Percentiles rank a stretch among this genome's conserved stretches.
Evolutionary conservation across 2,329 filamentous ascomycete species (phyloP).

Genomic region (Beauveria pseudobassiana): DNA sequence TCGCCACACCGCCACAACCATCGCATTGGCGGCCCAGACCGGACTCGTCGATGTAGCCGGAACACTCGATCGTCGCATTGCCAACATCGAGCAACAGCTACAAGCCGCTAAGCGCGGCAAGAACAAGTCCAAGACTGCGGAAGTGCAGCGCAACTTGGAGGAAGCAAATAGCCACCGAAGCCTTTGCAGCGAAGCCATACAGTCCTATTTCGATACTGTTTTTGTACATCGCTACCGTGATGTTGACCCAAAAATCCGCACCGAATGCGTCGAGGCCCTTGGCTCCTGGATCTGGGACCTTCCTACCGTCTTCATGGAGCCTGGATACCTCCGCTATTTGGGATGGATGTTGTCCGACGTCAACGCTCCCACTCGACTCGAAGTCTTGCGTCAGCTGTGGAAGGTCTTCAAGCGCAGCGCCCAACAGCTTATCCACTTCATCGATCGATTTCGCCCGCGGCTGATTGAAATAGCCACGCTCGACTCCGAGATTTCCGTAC

Average conservation of each 20-base stretch:
- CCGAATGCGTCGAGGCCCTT: conserved; percentile 79
- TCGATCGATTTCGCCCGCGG: conserved; percentile 79
- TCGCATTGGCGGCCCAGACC: conserved; percentile 71
- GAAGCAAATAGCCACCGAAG: conserved; percentile 64
- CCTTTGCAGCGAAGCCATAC: conserved; percentile 62
- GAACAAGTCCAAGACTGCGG: conserved; percentile 71
- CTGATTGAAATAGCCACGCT: conserved; percentile 88
- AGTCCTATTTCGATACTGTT: conserved; percentile 83
- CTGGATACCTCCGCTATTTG: conserved; percentile 82
- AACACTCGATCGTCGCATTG: conserved; percentile 62
- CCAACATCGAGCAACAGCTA: conserved; percentile 69
- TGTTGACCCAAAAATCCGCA: conserved; percentile 79
- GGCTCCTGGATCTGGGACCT: conserved; percentile 83
- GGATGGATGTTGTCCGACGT: conserved; percentile 93
- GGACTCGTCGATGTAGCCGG: conserved; percentile 68
- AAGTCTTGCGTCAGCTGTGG: conserved; percentile 76
- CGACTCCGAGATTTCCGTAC: conserved; percentile 74
- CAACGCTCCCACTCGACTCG: conserved; percentile 64
- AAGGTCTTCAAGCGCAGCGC: conserved; percentile 74
- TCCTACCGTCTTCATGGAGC: conserved; percentile 84
- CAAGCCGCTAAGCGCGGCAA: conserved; percentile 65
- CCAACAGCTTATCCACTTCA: conserved; percentile 82
- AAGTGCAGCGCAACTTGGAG: conserved; percentile 64
- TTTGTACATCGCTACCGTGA: conserved; percentile 96
- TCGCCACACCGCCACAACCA: conserved; percentile 84